Conservation (phyloP, 306 rosid genomes). For the Gleditsia sinensis region DNA sequence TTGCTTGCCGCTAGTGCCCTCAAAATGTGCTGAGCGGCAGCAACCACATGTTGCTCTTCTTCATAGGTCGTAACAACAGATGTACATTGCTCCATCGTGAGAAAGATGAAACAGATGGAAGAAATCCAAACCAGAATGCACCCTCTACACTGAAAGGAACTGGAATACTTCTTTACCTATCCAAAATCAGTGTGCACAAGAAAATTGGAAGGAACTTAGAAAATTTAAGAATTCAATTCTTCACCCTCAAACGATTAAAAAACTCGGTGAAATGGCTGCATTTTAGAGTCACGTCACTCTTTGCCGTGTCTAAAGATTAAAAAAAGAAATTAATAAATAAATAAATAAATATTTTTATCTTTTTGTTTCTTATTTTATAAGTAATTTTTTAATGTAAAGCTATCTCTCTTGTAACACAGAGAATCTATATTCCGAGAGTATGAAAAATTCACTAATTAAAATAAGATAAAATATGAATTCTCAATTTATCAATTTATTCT, state of each 20-base stretch:
- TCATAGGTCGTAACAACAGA: conserved; percentile 36
- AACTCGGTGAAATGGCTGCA: no score
- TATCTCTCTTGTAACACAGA: no score
- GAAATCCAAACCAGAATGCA: neutral
- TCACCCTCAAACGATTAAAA: neutral
- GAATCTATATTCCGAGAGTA: no score
- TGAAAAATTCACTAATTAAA: no score
- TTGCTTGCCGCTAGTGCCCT: conserved; percentile 50
- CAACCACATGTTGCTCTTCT: conserved; percentile 51
- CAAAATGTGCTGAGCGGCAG: conserved; percentile 58
- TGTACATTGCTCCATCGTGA: conserved; percentile 45
- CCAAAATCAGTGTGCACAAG: neutral
- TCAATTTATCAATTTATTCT: no score
- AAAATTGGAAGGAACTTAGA: neutral
- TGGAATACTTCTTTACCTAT: neutral
- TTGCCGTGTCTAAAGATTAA: no score
- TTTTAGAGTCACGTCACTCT: no score
- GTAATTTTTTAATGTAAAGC: no score
- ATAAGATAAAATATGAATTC: no score
- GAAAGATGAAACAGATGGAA: neutral
- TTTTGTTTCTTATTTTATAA: no score
- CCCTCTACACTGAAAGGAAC: conserved; percentile 2
- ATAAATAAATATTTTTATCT: no score
- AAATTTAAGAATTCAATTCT: neutral
- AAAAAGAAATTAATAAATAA: no score